These are phyloP conservation scores for Raffaelea arxii DNA, from an alignment of 2,329 filamentous ascomycete genomes.

Conservation along the genomic window DNA sequence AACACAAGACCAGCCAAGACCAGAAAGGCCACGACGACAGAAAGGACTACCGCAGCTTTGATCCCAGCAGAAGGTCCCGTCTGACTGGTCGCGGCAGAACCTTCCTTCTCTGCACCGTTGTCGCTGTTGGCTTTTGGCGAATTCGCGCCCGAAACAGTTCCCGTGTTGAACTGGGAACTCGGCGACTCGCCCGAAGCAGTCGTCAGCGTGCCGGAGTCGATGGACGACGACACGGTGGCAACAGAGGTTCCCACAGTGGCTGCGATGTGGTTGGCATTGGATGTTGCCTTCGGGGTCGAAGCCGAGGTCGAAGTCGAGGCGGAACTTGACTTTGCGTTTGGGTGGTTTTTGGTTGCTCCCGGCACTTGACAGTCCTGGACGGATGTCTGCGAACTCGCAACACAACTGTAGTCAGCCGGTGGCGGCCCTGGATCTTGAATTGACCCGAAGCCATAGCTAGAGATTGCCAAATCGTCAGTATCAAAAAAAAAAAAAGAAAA, in stretches of 20 bases:
- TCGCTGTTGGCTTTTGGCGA: background rate
- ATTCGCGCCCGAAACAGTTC: background rate
- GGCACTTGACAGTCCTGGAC: slow-evolving; percentile 4
- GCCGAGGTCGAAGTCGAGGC: too few species aligned
- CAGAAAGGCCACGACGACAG: slow-evolving; percentile 27
- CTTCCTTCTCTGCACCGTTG: background rate
- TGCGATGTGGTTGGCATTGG: too few species aligned
- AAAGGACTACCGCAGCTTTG: slow-evolving; percentile 35
- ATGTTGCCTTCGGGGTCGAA: too few species aligned
- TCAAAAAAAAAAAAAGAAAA: background rate
- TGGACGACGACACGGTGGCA: background rate
- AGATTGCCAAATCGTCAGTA: slow-evolving; percentile 15
- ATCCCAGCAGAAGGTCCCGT: slow-evolving; percentile 22
- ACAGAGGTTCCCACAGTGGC: too few species aligned
- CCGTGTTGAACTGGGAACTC: too few species aligned
- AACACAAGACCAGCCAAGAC: slow-evolving; percentile 26
- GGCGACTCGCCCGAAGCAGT: too few species aligned
- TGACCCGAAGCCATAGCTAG: too few species aligned
- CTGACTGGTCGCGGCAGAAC: background rate
- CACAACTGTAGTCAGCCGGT: slow-evolving; percentile 18
- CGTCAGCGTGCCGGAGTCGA: background rate
- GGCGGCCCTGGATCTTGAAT: slow-evolving; percentile 27
- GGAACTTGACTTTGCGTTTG: too few species aligned
- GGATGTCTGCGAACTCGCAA: slow-evolving; percentile 6
- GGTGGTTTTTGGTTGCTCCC: background rate